These are phyloP conservation scores for Amaranthus cruentus DNA, from an alignment of 148 eudicot species.

Conservation along the genomic window DNA sequence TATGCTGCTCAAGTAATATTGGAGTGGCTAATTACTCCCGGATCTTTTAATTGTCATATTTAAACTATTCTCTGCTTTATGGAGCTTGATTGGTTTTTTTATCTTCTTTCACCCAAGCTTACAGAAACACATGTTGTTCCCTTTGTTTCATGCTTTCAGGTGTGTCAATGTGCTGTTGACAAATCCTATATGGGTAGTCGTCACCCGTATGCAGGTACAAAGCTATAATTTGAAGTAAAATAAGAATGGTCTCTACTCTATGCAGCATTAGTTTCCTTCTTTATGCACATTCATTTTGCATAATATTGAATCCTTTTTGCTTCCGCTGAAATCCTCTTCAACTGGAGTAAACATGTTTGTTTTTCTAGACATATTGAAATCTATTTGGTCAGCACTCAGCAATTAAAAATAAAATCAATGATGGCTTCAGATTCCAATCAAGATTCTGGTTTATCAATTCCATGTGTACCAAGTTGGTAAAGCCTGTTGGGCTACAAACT, in stretches of 20 bases:
- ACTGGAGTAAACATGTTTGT: neutral
- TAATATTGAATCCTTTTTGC: neutral
- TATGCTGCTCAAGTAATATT: neutral
- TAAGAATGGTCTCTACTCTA: neutral
- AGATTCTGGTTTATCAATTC: neutral
- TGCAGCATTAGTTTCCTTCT: neutral
- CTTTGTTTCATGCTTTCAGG: slow-evolving; percentile 31
- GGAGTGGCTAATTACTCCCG: neutral
- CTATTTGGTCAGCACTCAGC: neutral
- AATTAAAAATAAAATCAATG: neutral
- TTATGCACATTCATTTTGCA: neutral
- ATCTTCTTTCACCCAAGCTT: neutral
- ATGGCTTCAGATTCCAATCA: neutral
- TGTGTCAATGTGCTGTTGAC: slow-evolving; percentile 92
- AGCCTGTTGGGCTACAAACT: neutral
- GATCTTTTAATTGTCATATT: neutral
- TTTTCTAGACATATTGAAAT: neutral
- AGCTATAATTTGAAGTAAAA: neutral
- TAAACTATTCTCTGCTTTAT: neutral
- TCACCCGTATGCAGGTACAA: slow-evolving; percentile 95
- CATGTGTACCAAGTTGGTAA: neutral
- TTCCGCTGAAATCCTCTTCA: neutral
- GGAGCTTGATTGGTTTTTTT: neutral
- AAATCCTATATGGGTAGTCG: slow-evolving; percentile 96
- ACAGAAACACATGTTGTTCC: neutral